These are phyloP conservation scores for Aspergillus melleus DNA, from an alignment of 2,329 filamentous ascomycete genomes.

Conservation along the genomic window DNA sequence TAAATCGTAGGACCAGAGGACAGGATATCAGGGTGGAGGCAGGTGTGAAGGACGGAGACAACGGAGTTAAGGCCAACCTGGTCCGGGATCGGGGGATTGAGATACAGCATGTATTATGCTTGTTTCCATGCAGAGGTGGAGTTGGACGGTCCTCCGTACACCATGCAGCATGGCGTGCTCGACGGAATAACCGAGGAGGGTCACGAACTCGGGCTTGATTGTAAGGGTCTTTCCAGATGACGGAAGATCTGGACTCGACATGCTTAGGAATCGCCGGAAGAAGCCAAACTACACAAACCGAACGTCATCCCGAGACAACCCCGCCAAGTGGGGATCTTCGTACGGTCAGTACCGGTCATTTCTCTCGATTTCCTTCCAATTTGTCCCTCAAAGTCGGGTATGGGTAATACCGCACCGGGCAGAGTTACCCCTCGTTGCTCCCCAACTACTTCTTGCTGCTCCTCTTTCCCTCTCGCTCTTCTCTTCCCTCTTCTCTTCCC, in stretches of 20 bases:
- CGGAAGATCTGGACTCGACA: constrained; percentile 9
- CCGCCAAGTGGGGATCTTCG: constrained; percentile 18
- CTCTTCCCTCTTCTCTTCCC: constrained; percentile 23
- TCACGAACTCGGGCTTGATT: no score
- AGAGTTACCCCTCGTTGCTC: constrained; percentile 4
- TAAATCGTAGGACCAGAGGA: no score
- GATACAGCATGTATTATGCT: no score
- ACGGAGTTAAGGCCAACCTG: no score
- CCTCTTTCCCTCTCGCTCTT: constrained; percentile 10
- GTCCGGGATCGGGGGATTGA: no score
- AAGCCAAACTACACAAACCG: constrained; percentile 10
- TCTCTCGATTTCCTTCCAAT: not conserved
- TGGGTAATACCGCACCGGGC: not conserved
- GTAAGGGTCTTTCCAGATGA: not conserved
- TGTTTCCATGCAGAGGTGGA: no score
- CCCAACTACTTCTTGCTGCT: not conserved
- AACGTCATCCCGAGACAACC: constrained; percentile 26
- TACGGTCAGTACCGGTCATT: not conserved
- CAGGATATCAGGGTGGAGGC: no score
- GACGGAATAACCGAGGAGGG: no score
- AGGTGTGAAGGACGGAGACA: no score
- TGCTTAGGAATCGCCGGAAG: constrained; percentile 22
- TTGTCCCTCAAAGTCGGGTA: not conserved
- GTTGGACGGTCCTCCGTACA: no score
- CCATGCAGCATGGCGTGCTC: no score